phyloP scores from a whole-genome alignment of 345 rosid species.

The Gossypium arboreum region DNA sequence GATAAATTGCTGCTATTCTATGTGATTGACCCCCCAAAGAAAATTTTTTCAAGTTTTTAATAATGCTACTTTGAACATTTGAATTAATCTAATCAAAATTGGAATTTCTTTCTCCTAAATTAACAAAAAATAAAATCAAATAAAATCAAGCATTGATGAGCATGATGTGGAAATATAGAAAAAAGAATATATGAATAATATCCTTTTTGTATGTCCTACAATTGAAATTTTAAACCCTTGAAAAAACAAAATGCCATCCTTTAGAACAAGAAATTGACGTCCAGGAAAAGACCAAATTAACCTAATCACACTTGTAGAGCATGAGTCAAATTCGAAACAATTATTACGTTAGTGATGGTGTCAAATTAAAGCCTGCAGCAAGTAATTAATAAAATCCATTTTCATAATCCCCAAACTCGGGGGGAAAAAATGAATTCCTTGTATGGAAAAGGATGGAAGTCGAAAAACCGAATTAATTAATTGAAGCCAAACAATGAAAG shows the following conservation, averaged over 20 bases:
- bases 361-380: slow-evolving; percentile 6
- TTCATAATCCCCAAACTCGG: neutral
- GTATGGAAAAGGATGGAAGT: slow-evolving; percentile 8
- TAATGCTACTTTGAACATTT: neutral
- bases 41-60: neutral
- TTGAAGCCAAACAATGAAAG: neutral
- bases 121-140: neutral
- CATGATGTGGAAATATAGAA: neutral
- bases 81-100: too few species aligned
- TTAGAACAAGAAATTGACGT: neutral
- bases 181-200: neutral
- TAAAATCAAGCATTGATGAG: neutral
- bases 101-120: neutral
- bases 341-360: neutral
- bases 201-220: neutral
- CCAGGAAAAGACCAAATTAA: neutral
- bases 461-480: neutral
- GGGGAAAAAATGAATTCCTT: neutral
- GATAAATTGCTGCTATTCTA: neutral
- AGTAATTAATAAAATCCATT: neutral
- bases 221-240: neutral
- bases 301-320: neutral
- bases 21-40: neutral
- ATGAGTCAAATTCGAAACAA: neutral
- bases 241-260: neutral